phyloP scores from a whole-genome alignment of 2,329 filamentous ascomycete species.

The Pseudohalonectria lignicola region DNA sequence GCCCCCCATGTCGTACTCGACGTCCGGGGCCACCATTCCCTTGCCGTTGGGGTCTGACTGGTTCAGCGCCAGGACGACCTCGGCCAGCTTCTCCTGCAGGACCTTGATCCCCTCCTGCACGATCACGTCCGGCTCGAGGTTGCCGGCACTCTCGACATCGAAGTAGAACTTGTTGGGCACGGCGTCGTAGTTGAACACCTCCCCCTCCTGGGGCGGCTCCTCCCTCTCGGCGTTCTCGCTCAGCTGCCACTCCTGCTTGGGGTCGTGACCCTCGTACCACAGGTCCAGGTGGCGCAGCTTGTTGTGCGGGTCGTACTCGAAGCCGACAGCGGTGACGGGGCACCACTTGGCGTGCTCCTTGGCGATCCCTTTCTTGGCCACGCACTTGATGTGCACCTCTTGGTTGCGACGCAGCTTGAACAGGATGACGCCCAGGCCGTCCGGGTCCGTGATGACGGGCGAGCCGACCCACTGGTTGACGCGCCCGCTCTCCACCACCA shows the following conservation, averaged over 20 bases:
- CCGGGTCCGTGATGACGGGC: constrained; percentile 75
- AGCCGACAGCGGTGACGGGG: constrained; percentile 82
- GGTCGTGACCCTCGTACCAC: constrained; percentile 89
- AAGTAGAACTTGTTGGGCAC: constrained; percentile 81
- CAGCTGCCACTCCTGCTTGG: constrained; percentile 73
- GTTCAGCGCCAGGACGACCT: constrained; percentile 34
- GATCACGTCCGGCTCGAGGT: constrained; percentile 80
- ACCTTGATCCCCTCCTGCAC: constrained; percentile 81
- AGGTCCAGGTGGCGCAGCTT: constrained; percentile 85
- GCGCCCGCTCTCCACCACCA: constrained; percentile 60
- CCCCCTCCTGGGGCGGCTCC: constrained; percentile 67
- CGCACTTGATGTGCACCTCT: constrained; percentile 80
- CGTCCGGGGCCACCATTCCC: constrained; percentile 31
- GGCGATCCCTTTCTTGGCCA: constrained; percentile 96
- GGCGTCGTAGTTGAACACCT: constrained; percentile 85
- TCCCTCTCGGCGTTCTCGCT: constrained; percentile 73
- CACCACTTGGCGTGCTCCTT: constrained; percentile 99
- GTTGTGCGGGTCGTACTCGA: constrained; percentile 97
- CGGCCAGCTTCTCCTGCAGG: constrained; percentile 81
- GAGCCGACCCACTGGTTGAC: constrained; percentile 66
- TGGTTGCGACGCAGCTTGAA: constrained; percentile 85
- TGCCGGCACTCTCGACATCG: constrained; percentile 82
- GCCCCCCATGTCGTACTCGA: constrained; percentile 21
- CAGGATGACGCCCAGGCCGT: constrained; percentile 73
- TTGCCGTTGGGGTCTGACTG: constrained; percentile 1